phyloP scores from a whole-genome alignment of 2,329 filamentous ascomycete genomes.

The Stenocarpella maydis region DNA sequence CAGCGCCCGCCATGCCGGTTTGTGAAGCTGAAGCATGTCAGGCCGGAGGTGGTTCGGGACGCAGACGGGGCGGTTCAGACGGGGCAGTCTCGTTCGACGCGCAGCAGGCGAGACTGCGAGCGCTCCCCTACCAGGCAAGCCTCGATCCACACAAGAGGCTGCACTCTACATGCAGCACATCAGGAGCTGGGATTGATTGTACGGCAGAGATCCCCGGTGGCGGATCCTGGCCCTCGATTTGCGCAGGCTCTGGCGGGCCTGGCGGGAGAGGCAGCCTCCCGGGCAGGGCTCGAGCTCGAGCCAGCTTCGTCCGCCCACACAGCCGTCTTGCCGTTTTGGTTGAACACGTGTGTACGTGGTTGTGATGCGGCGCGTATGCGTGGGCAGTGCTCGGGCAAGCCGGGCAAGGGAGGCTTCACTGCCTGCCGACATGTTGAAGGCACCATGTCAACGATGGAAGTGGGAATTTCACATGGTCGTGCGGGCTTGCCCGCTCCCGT shows the following conservation, averaged over 20 bases:
- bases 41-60: slow-evolving; percentile 9
- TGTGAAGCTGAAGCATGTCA: neutral
- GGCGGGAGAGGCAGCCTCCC: neutral
- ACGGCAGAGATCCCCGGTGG: slow-evolving; percentile 18
- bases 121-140: neutral
- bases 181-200: slow-evolving; percentile 2
- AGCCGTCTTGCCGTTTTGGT: neutral
- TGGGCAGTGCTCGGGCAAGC: neutral
- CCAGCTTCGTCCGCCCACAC: neutral
- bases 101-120: slow-evolving; percentile 4
- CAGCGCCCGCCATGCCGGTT: neutral
- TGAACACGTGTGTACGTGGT: neutral
- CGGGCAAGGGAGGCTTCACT: neutral
- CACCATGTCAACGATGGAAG: neutral
- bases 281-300: neutral
- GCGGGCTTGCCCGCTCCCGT: too few species aligned
- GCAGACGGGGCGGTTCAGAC: slow-evolving; percentile 15
- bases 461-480: neutral
- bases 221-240: neutral
- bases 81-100: neutral
- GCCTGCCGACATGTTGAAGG: neutral
- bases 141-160: neutral
- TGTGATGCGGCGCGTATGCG: neutral
- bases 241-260: neutral
- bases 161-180: neutral